Conservation (phyloP, 441 rosid species). For the Kokia cookei region DNA sequence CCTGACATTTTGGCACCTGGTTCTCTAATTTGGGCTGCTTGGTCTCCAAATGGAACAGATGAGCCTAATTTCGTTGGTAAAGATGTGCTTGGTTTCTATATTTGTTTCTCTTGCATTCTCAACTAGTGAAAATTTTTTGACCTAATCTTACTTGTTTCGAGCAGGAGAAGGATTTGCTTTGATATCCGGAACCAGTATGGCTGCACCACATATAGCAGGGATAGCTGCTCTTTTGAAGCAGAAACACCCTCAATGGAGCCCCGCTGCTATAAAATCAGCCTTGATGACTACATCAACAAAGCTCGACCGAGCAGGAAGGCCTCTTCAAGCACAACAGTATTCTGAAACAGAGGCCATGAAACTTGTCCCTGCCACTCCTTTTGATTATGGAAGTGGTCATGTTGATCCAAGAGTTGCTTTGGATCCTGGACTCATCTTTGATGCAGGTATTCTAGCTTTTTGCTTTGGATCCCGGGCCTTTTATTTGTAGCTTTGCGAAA, state of each 20-base stretch:
- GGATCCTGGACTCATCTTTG: slow-evolving; percentile 93
- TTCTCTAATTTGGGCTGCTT: slow-evolving; percentile 96
- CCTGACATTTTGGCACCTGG: slow-evolving; percentile 99
- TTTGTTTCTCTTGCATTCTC: not conserved
- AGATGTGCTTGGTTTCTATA: slow-evolving; percentile 4
- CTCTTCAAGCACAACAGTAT: slow-evolving; percentile 87
- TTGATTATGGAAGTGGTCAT: slow-evolving; percentile 98
- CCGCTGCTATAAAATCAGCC: slow-evolving; percentile 94
- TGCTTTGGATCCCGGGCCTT: not conserved
- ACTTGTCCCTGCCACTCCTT: slow-evolving; percentile 81
- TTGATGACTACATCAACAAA: slow-evolving; percentile 86
- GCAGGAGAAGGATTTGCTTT: slow-evolving; percentile 96
- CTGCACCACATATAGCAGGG: slow-evolving; percentile 98
- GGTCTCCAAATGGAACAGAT: slow-evolving; percentile 97
- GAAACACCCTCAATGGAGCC: slow-evolving; percentile 95
- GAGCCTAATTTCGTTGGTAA: slow-evolving; percentile 87
- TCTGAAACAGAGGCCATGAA: slow-evolving; percentile 78
- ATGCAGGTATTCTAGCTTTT: slow-evolving; percentile 57
- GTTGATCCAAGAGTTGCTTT: slow-evolving; percentile 92
- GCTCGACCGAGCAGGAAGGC: slow-evolving; percentile 84
- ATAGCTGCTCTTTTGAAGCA: slow-evolving; percentile 98
- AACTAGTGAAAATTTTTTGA: not conserved
- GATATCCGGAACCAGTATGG: slow-evolving; percentile 99
- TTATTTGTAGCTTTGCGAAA: not conserved
- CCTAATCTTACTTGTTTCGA: slow-evolving; percentile 8